These are phyloP conservation scores for Cladosporium phlei DNA, from an alignment of 2,329 filamentous ascomycete genomes.

Conservation along the genomic window DNA sequence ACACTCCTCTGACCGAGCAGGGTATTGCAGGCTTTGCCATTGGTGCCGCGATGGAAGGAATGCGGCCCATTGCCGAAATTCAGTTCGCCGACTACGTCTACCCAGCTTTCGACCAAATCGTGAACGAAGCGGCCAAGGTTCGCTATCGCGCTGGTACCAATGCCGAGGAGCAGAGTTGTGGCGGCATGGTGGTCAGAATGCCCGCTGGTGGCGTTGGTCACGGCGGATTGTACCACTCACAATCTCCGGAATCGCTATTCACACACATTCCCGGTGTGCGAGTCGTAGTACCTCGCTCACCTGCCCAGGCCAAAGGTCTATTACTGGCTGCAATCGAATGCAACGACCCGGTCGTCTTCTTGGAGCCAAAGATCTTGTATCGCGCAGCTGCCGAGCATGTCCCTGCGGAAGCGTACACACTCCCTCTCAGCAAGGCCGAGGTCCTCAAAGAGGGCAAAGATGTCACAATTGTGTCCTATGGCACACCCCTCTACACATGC, in stretches of 20 bases:
- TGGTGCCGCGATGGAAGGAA: slow-evolving; percentile 81
- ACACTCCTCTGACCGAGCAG: slow-evolving; percentile 90
- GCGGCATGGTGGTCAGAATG: slow-evolving; percentile 84
- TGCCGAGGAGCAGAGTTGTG: slow-evolving; percentile 44
- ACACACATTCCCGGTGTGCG: slow-evolving; percentile 80
- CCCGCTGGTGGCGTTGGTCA: slow-evolving; percentile 86
- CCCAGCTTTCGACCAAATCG: slow-evolving; percentile 88
- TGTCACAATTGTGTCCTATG: slow-evolving; percentile 81
- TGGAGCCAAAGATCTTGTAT: slow-evolving; percentile 93
- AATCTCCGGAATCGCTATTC: slow-evolving; percentile 84
- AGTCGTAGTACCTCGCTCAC: slow-evolving; percentile 81
- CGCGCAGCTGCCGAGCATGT: slow-evolving; percentile 89
- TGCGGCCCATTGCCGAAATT: slow-evolving; percentile 89
- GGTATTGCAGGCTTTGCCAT: slow-evolving; percentile 93
- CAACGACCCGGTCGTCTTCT: slow-evolving; percentile 84
- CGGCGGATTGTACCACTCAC: slow-evolving; percentile 81
- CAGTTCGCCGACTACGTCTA: slow-evolving; percentile 95
- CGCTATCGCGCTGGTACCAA: slow-evolving; percentile 66
- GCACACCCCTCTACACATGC: slow-evolving; percentile 83
- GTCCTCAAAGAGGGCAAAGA: slow-evolving; percentile 74
- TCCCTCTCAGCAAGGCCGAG: slow-evolving; percentile 82
- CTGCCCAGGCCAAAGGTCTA: slow-evolving; percentile 82
- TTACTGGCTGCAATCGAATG: slow-evolving; percentile 69
- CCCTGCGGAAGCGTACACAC: slow-evolving; percentile 71
- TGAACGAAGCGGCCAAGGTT: slow-evolving; percentile 88